These are phyloP conservation scores for Huntiella omanensis DNA, from an alignment of 2,329 filamentous ascomycete genomes.

Conservation along the genomic window DNA sequence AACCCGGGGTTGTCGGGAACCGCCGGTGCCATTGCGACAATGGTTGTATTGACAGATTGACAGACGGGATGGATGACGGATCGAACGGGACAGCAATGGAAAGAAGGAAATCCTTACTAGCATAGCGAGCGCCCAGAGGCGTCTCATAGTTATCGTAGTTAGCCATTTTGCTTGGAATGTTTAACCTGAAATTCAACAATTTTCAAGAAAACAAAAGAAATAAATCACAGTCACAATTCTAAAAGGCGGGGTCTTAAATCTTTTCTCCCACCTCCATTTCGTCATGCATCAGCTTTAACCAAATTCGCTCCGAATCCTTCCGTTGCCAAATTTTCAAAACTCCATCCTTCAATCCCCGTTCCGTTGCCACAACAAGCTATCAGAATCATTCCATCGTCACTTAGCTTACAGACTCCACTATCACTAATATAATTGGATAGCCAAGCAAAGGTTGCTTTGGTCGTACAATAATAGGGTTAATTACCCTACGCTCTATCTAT, in stretches of 20 bases:
- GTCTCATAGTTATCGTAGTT: slow-evolving; percentile 34
- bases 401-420: no score
- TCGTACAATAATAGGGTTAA: no score
- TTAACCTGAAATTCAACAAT: not conserved
- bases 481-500: no score
- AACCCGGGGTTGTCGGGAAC: slow-evolving; percentile 1
- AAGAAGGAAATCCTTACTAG: slow-evolving; percentile 22
- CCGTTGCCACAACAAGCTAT: no score
- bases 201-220: not conserved
- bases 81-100: slow-evolving; percentile 8
- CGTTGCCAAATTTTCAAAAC: no score
- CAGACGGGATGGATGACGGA: not conserved
- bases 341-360: no score
- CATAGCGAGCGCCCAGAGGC: slow-evolving; percentile 53
- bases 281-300: no score
- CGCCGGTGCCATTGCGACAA: not conserved
- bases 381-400: no score
- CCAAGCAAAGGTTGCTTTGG: no score
- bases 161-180: slow-evolving; percentile 7
- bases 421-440: no score
- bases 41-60: not conserved
- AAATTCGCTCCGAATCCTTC: no score
- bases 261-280: no score
- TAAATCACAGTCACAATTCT: not conserved
- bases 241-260: not conserved